Percentiles rank a stretch among this genome's conserved stretches.
These are phyloP conservation scores for Boeremia lycopersici DNA, from an alignment of 2,329 filamentous ascomycete genomes.

Conservation along the genomic window DNA sequence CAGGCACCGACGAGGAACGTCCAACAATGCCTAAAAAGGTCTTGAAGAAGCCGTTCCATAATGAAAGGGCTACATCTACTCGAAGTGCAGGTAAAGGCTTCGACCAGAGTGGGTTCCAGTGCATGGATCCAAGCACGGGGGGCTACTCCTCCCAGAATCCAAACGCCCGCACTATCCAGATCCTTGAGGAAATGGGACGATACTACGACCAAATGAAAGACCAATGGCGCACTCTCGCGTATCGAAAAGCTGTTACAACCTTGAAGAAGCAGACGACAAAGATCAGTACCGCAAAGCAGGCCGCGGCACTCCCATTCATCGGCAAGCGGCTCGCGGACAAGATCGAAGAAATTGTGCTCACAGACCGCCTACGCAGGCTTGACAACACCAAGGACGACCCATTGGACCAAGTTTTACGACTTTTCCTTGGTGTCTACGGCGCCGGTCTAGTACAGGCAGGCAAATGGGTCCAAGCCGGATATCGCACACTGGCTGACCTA, in stretches of 20 bases:
- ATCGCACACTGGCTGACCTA: conserved; percentile 76
- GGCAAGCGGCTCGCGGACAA: conserved; percentile 77
- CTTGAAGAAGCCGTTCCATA: not conserved
- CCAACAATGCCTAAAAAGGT: conserved; percentile 21
- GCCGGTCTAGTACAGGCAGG: conserved; percentile 73
- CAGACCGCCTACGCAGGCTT: conserved; percentile 72
- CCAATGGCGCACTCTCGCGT: conserved; percentile 75
- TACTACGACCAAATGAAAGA: conserved; percentile 79
- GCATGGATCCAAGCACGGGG: conserved; percentile 63
- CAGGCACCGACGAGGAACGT: conserved; percentile 29
- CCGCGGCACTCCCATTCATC: conserved; percentile 69
- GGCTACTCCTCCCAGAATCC: conserved; percentile 61
- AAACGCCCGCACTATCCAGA: conserved; percentile 75
- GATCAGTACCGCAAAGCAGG: conserved; percentile 73
- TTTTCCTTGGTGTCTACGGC: conserved; percentile 80
- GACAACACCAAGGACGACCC: conserved; percentile 73
- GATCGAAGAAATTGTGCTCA: conserved; percentile 86
- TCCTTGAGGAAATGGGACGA: conserved; percentile 77
- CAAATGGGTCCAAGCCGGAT: conserved; percentile 77
- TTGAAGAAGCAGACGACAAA: conserved; percentile 69
- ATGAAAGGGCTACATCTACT: conserved; percentile 6
- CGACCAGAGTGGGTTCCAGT: conserved; percentile 57
- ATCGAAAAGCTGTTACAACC: conserved; percentile 76
- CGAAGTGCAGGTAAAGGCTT: conserved; percentile 32
- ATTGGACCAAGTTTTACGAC: conserved; percentile 66